These are phyloP conservation scores for Candolleomyces eurysporus DNA, from an alignment of 768 basidiomycete species.

Conservation along the genomic window DNA sequence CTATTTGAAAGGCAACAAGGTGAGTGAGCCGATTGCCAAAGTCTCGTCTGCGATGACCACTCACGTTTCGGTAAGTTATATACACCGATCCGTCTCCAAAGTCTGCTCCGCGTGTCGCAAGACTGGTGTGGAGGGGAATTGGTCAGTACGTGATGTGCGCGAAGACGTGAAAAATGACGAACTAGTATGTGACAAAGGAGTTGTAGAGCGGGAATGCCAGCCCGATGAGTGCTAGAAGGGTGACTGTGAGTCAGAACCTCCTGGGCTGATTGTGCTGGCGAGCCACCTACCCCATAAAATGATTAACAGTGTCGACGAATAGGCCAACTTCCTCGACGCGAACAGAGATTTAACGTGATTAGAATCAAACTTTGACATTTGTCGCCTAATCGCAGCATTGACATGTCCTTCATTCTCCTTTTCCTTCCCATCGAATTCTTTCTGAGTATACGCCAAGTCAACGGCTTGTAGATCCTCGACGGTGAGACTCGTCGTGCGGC, in stretches of 20 bases:
- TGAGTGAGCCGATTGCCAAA: not conserved
- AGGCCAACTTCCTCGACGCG: constrained; percentile 59
- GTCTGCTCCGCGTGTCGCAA: constrained; percentile 56
- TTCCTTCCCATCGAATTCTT: not conserved
- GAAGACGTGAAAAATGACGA: not conserved
- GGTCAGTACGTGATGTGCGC: too few species aligned
- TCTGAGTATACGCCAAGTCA: not conserved
- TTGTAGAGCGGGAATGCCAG: constrained; percentile 47
- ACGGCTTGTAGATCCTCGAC: constrained; percentile 44
- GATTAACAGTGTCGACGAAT: constrained; percentile 63
- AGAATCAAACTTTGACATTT: constrained; percentile 29
- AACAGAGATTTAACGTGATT: constrained; percentile 61
- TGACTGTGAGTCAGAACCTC: not conserved
- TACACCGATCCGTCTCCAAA: constrained; percentile 70
- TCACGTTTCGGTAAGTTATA: constrained; percentile 72
- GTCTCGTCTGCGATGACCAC: constrained; percentile 6
- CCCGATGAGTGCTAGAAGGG: constrained; percentile 60
- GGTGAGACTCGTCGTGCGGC: constrained; percentile 44
- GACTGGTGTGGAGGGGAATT: not conserved
- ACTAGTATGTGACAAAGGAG: constrained; percentile 30
- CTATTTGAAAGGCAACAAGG: constrained; percentile 28
- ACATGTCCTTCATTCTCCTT: not conserved
- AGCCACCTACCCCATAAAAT: constrained; percentile 42
- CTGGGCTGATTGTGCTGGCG: not conserved
- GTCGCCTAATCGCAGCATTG: constrained; percentile 23